Evolutionary conservation across 2,329 filamentous ascomycete species (phyloP).

Genomic region (Colletotrichum sojae): DNA sequence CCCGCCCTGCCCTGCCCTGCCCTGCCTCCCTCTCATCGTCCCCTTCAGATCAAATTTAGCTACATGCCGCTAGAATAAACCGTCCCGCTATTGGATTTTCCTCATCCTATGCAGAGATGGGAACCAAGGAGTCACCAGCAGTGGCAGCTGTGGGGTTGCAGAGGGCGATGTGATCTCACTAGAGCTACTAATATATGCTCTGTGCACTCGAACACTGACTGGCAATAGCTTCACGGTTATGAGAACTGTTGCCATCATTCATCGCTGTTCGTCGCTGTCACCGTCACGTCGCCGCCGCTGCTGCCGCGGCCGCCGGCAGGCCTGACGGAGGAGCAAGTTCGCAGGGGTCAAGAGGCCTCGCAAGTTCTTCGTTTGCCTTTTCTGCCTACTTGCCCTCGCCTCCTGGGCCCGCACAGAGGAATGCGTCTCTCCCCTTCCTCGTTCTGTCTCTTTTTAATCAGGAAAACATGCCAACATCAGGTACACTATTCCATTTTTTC

Average conservation of each 20-base stretch:
- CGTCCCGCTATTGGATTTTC: constrained; percentile 34
- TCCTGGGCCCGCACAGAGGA: constrained; percentile 31
- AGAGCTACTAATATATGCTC: constrained; percentile 9
- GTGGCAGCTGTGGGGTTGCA: constrained; percentile 20
- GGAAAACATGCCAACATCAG: constrained; percentile 22
- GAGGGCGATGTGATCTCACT: constrained; percentile 29
- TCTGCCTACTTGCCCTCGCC: constrained; percentile 12
- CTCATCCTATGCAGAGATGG: constrained; percentile 20
- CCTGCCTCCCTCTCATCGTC: constrained; percentile 33
- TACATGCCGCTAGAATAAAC: constrained; percentile 26
- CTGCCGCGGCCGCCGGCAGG: no score
- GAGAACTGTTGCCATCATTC: constrained; percentile 5
- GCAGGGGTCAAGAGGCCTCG: constrained; percentile 7
- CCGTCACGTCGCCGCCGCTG: no score
- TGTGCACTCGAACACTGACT: constrained; percentile 19
- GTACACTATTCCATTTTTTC: constrained; percentile 15
- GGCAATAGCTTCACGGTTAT: constrained; percentile 32
- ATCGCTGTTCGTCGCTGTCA: neutral
- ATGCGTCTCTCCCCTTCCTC: constrained; percentile 29
- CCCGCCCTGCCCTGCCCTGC: constrained; percentile 5
- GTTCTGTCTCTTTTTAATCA: constrained; percentile 36
- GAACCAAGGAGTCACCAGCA: constrained; percentile 28
- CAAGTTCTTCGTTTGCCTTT: neutral
- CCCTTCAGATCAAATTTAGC: constrained; percentile 30
- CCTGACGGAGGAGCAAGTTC: constrained; percentile 5